A percentile compares a stretch with the other conserved stretches of the same genome.
These are phyloP conservation scores for Paramecium bursaria DNA, from an alignment of 73 alveolate species.

Conservation along the genomic window DNA sequence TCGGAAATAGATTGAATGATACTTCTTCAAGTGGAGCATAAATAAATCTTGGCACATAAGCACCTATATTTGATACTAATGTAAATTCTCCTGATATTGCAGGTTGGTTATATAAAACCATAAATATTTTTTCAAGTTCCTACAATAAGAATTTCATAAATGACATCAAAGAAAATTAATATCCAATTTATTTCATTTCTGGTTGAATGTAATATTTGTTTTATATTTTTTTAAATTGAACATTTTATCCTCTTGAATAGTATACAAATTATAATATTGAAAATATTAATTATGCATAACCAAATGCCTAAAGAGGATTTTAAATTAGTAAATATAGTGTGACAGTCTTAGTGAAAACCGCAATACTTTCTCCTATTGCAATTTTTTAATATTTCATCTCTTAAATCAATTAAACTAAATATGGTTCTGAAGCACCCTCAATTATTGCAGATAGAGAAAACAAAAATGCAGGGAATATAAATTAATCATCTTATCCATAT, in stretches of 20 bases:
- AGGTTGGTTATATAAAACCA: conserved; percentile 31
- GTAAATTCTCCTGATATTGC: conserved; percentile 50
- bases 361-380: conserved; percentile 60
- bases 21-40: conserved; percentile 58
- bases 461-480: conserved; percentile 1
- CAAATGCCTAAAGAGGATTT: conserved; percentile 9
- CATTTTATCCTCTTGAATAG: conserved; percentile 12
- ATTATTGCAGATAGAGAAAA: conserved; percentile 50
- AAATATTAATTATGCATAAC: conserved; percentile 8
- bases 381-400: conserved; percentile 12
- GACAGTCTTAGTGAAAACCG: conserved; percentile 56
- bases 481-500: conserved; percentile 3
- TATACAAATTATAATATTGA: conserved; percentile 11
- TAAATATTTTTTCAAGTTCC: conserved; percentile 60
- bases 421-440: conserved; percentile 55
- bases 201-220: conserved; percentile 24
- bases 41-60: conserved; percentile 44
- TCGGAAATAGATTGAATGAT: conserved; percentile 51
- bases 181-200: conserved; percentile 51
- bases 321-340: not conserved
- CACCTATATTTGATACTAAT: conserved; percentile 53
- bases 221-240: not conserved
- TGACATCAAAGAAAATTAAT: conserved; percentile 56
- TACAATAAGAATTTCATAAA: conserved; percentile 29
- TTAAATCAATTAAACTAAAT: conserved; percentile 9